Conservation (phyloP, 2,329 filamentous ascomycete genomes). For the Annulohypoxylon truncatum region DNA sequence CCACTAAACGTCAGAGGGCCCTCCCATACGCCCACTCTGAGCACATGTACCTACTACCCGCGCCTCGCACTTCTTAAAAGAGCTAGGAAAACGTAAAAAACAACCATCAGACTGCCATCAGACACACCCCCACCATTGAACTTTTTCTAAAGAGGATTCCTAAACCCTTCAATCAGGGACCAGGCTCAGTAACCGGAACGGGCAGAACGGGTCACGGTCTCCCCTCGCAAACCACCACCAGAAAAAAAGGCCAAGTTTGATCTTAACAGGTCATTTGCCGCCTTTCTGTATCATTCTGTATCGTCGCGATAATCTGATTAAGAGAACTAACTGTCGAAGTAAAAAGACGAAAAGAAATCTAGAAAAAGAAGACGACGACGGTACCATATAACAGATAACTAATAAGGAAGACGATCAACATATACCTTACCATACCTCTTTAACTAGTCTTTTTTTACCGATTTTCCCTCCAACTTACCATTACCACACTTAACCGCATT, state of each 20-base stretch:
- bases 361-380: conserved; percentile 12
- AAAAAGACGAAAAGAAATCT: conserved; percentile 1
- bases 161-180: conserved; percentile 37
- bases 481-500: background rate
- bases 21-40: background rate
- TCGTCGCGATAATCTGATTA: conserved; percentile 15
- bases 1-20: background rate
- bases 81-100: conserved; percentile 25
- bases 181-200: conserved; percentile 32
- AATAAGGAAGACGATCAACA: background rate
- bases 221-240: conserved; percentile 29
- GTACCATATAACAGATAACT: background rate
- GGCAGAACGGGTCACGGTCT: conserved; percentile 30
- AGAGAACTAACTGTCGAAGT: background rate
- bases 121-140: conserved; percentile 37
- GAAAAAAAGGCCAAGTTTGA: conserved; percentile 26
- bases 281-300: conserved; percentile 10
- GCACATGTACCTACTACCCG: conserved; percentile 9
- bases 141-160: conserved; percentile 27
- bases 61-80: conserved; percentile 33
- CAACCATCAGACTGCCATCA: conserved; percentile 1
- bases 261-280: conserved; percentile 24
- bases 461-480: background rate
- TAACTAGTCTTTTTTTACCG: background rate
- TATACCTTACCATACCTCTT: background rate